Percentiles rank a stretch among this genome's conserved stretches.
Conservation (phyloP, 2,329 filamentous ascomycete genomes). For the Seiridium cupressi region DNA sequence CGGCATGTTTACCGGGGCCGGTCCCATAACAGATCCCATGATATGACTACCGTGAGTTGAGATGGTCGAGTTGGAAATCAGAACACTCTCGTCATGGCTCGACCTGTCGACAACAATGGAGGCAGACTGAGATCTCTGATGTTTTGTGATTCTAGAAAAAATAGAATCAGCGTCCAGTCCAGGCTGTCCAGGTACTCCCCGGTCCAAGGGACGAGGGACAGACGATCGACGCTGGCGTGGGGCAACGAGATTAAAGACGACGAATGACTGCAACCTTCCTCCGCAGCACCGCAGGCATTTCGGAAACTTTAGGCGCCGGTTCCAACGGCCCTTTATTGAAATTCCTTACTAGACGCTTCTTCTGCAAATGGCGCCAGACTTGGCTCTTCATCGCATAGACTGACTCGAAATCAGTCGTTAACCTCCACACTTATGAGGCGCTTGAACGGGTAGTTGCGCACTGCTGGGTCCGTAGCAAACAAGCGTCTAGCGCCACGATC, state of each 20-base stretch:
- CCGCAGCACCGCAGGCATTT: not conserved
- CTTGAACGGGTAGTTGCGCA: not conserved
- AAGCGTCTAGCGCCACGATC: not conserved
- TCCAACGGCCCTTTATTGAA: not conserved
- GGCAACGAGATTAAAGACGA: constrained; percentile 9
- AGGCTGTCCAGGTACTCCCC: not conserved
- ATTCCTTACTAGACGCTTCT: not conserved
- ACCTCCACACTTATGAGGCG: not conserved
- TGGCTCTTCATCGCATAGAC: not conserved
- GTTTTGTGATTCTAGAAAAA: constrained; percentile 18
- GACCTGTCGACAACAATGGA: constrained; percentile 16
- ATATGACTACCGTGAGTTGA: constrained; percentile 5
- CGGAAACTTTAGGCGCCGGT: not conserved
- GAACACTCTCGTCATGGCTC: constrained; percentile 19
- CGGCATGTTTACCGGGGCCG: constrained; percentile 15
- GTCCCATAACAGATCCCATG: constrained; percentile 19
- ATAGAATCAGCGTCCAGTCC: constrained; percentile 4
- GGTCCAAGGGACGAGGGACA: not conserved
- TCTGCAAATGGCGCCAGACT: not conserved
- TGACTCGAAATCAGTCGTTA: not conserved
- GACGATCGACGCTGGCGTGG: constrained; percentile 6
- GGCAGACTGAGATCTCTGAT: constrained; percentile 23
- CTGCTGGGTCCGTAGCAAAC: not conserved
- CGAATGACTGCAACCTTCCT: not conserved
- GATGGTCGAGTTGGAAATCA: constrained; percentile 14